Base-by-base conservation (phyloP, 2,329 filamentous ascomycete species). In the Aciculosporium take region DNA sequence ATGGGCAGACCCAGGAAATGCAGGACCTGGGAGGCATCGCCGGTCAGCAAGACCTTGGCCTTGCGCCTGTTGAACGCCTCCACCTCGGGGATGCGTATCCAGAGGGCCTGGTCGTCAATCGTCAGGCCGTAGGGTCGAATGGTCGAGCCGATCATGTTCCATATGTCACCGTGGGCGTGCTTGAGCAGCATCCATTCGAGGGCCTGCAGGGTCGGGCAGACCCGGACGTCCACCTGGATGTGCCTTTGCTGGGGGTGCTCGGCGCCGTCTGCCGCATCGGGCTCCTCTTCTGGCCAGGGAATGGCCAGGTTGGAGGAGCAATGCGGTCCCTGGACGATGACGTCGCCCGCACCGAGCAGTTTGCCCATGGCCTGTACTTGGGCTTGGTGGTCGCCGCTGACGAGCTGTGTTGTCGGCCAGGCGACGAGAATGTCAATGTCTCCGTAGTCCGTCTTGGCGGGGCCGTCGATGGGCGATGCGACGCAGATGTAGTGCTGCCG, bases 401-500 rank as follows among this genome's bases (percentile, higher is more conserved):
- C 30, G 1, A n/a, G n/a, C n/a, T 46, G 31, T 4, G 43, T 21
- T 15, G 48, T 53, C 13, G 61, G 58, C 25, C 55, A 54, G 0
- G 64, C 61, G 1, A 84, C 68, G 1, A 86, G 57, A 44, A 88
- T 66, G 57, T 91, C 84, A 29, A 93, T 62, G 48, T 91, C 85
- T 17, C 84, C 85, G 51, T 76, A 71, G 49, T 77, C 72, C 0
- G 48, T 32, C 57, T 91, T 91, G 1, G 56, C 77, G 0, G 84
- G 83, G 0, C 74, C 80, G 49, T 86, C 81, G 23, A 80, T 71
- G 0, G 82, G 77, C 0, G 71, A 67, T 1, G 66, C 69, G 4
- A 82, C 74, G 7, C 61, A 62, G 0, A 60, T 41, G 49, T 74
- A 85, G 3, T 79, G 58, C 1, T 61, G 50, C 1, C 59, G 56